A percentile compares a stretch with the other conserved stretches of the same genome.
Evolutionary conservation across 2,329 filamentous ascomycete genomes (phyloP).

Genomic region (Paecilomyces formosus): DNA sequence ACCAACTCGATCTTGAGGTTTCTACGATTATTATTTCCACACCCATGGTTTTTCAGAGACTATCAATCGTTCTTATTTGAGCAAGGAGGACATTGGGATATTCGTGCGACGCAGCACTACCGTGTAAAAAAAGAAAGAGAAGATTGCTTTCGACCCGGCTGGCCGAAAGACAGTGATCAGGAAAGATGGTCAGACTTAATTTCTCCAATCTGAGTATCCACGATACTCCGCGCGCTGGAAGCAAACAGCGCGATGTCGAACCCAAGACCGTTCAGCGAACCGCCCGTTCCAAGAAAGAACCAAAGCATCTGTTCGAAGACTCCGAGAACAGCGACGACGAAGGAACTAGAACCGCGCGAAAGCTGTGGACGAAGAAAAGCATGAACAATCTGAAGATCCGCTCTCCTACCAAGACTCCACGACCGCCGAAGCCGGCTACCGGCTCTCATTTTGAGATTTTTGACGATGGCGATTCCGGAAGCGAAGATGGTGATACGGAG

Average conservation of each 20-base stretch:
- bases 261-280: neutral
- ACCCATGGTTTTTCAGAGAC: neutral
- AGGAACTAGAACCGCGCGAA: neutral
- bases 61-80: neutral
- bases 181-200: neutral
- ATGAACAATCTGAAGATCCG: slow-evolving; percentile 1
- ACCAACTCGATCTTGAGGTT: neutral
- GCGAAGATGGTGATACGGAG: slow-evolving; percentile 8
- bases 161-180: neutral
- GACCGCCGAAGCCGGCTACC: neutral
- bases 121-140: neutral
- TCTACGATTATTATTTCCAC: neutral
- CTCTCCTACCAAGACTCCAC: neutral
- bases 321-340: neutral
- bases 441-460: slow-evolving; percentile 1
- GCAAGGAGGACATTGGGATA: neutral
- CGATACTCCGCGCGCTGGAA: neutral
- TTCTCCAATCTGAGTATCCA: neutral
- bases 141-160: neutral
- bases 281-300: neutral
- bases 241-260: neutral
- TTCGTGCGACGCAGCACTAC: neutral
- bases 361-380: neutral
- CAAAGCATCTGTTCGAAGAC: neutral
- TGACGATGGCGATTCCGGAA: slow-evolving; percentile 12